Evolutionary conservation across 371 early-diverging fungal species (phyloP).

Genomic region (Furculomyces boomerangus): DNA sequence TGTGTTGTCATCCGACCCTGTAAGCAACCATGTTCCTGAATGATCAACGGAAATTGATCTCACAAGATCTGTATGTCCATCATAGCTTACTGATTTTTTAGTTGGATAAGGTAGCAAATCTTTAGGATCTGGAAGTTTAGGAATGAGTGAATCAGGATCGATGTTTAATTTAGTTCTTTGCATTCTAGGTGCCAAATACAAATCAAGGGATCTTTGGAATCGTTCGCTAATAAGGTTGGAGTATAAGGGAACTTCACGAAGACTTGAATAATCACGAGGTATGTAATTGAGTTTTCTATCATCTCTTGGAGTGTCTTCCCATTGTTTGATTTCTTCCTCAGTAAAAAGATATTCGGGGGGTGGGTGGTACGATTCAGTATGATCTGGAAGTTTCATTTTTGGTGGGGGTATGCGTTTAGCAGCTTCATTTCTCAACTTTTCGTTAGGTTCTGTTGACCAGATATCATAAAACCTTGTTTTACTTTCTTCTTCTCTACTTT

Average conservation of each 20-base stretch:
- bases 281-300: conserved; percentile 63
- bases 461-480: conserved; percentile 69
- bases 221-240: conserved; percentile 73
- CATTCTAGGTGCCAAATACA: conserved; percentile 89
- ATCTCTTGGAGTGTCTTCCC: conserved; percentile 60
- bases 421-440: conserved; percentile 27
- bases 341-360: conserved; percentile 89
- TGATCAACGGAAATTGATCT: conserved; percentile 75
- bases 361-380: conserved; percentile 90
- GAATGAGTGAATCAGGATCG: conserved; percentile 82
- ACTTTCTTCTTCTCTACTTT: conserved; percentile 39
- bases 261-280: conserved; percentile 59
- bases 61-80: conserved; percentile 65
- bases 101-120: conserved; percentile 92
- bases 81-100: conserved; percentile 49
- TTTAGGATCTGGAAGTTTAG: conserved; percentile 87
- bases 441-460: conserved; percentile 42
- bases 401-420: conserved; percentile 85
- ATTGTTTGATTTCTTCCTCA: conserved; percentile 55
- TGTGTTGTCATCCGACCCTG: conserved; percentile 77
- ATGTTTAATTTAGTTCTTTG: conserved; percentile 69
- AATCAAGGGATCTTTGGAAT: conserved; percentile 88
- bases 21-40: conserved; percentile 69
- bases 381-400: conserved; percentile 72
- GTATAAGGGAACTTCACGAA: conserved; percentile 80